phyloP scores from a whole-genome alignment of 2,329 filamentous ascomycete species.

The Pseudohalonectria lignicola region DNA sequence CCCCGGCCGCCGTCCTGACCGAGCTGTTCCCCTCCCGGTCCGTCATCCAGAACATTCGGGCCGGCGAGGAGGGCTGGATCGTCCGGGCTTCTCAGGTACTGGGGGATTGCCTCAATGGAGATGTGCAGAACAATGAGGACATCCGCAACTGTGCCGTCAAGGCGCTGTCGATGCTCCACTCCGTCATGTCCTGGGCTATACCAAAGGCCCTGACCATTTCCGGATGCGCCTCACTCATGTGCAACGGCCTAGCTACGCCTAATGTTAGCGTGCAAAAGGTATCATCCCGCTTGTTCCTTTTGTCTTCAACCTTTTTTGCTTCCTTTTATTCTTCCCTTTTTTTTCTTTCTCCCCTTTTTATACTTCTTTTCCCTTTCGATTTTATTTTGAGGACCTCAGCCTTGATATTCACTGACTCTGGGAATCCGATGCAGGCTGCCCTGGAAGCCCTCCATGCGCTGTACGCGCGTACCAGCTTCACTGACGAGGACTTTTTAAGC shows the following conservation, averaged over 20 bases:
- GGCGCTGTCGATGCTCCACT: conserved; percentile 64
- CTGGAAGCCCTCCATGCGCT: conserved; percentile 77
- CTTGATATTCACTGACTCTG: too few relatives aligned
- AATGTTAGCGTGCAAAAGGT: conserved; percentile 68
- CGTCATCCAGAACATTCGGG: conserved; percentile 56
- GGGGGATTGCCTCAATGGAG: conserved; percentile 57
- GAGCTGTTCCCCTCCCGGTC: conserved; percentile 69
- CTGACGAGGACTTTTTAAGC: conserved; percentile 65
- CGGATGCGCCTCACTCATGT: conserved; percentile 59
- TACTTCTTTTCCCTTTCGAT: not conserved
- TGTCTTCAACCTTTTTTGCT: too few relatives aligned
- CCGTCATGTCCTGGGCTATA: conserved; percentile 78
- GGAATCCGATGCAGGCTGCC: conserved; percentile 46
- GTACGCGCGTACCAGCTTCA: conserved; percentile 64
- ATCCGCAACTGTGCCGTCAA: conserved; percentile 64
- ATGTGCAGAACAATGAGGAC: conserved; percentile 53
- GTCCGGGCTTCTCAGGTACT: conserved; percentile 65
- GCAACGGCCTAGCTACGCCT: conserved; percentile 56
- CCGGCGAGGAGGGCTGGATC: conserved; percentile 79
- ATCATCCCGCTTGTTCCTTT: too few relatives aligned
- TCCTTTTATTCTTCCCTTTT: not conserved
- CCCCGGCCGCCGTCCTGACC: conserved; percentile 61
- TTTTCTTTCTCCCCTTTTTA: not conserved
- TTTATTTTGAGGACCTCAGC: not conserved
- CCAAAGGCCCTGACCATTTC: conserved; percentile 68